Conservation (phyloP, 345 rosid species). For the Boechera retrofracta region DNA sequence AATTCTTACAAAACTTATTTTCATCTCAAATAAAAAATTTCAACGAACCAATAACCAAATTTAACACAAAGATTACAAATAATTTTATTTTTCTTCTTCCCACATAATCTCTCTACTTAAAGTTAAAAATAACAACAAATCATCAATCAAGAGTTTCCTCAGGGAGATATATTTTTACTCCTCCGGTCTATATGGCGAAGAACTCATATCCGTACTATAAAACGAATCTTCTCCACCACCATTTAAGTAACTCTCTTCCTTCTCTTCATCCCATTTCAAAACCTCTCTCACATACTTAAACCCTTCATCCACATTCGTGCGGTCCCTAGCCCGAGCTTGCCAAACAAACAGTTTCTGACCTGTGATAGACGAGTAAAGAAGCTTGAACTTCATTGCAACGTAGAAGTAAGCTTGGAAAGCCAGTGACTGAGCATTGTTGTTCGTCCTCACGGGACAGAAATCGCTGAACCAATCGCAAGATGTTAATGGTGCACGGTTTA, state of each 20-base stretch:
- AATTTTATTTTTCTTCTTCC: not conserved
- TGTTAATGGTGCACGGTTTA: slow-evolving; percentile 64
- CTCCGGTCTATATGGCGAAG: slow-evolving; percentile 62
- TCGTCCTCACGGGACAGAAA: slow-evolving; percentile 75
- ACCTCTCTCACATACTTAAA: slow-evolving; percentile 93
- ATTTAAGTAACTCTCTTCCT: slow-evolving; percentile 72
- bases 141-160: slow-evolving; percentile 24
- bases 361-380: slow-evolving; percentile 73
- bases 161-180: slow-evolving; percentile 3
- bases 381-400: slow-evolving; percentile 92
- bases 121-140: slow-evolving; percentile 16
- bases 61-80: slow-evolving; percentile 11
- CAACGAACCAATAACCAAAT: slow-evolving; percentile 18
- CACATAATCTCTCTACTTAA: slow-evolving; percentile 6
- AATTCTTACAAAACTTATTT: not conserved
- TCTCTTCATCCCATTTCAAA: slow-evolving; percentile 97
- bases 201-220: slow-evolving; percentile 93
- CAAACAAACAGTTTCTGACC: slow-evolving; percentile 91
- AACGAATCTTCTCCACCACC: slow-evolving; percentile 85
- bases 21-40: slow-evolving; percentile 8
- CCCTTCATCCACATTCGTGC: slow-evolving; percentile 72
- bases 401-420: slow-evolving; percentile 97
- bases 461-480: slow-evolving; percentile 88
- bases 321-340: slow-evolving; percentile 88
- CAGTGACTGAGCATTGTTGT: slow-evolving; percentile 66